Evolutionary conservation across 164 flowering plant species (phyloP), one percentile per base, ranked within the genome.

Genomic region (Nymphaea thermarum): DNA sequence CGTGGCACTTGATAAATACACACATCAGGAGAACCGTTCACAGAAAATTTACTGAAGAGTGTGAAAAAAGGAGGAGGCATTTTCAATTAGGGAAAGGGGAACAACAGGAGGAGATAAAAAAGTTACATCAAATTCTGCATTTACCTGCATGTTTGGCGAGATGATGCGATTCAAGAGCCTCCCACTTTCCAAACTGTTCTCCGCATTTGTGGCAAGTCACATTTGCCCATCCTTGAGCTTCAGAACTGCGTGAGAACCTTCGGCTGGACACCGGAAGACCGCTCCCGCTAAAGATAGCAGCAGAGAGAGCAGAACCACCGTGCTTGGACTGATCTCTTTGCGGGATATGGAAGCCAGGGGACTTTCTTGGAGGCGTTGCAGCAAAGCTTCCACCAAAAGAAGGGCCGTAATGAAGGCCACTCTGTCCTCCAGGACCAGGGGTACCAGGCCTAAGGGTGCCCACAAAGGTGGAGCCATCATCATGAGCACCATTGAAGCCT

Each of bases 121-220:
- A 25, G 36, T 25, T 25, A 0, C 36, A 25, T 25, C 36, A 25
- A 25, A 25, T 25, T 25, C 36, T 25, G 36, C 36, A 25, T 25
- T 25, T 67, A 94, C 98, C 96, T 73, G 97, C 98, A 84, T 94
- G 98, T 71, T 84, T 87, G 66, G 96, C 88, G 70, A 94, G 91
- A 73, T 94, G 98, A 73, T 94, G 98, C 2, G 84, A 73, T 79
- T 94, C 97, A 74, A 82, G 86, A 76, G 89, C 91, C 72, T 91
- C 95, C 95, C 90, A 88, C 75, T 82, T 85, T 67, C 70, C 83
- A 75, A 89, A 94, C 69, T 85, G 89, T 71, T 84, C 95, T 42
- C 95, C 96, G 80, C 97, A 94, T 77, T 90, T 89, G 61, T 88
- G 95, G 71, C 97, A 94, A 65, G 78, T 82, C 45, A 86, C 74